A percentile compares a stretch with the other conserved stretches of the same genome.
These are phyloP conservation scores for Ascochyta rabiei DNA, from an alignment of 2,329 filamentous ascomycete species.

Conservation along the genomic window DNA sequence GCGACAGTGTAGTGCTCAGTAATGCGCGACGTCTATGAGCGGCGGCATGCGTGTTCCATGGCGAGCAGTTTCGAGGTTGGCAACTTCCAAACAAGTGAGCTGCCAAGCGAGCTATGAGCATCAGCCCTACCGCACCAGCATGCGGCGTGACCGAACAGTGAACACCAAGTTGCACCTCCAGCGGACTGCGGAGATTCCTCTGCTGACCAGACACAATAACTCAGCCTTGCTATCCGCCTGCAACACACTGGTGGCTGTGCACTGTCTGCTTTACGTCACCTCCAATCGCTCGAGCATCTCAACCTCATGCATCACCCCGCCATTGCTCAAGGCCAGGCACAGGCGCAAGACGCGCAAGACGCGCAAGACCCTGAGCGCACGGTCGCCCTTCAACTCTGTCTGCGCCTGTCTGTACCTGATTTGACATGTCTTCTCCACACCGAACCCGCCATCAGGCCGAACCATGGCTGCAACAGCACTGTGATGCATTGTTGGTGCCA, in stretches of 20 bases:
- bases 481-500: not conserved
- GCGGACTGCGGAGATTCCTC: not conserved
- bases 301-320: conserved; percentile 3
- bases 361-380: conserved; percentile 14
- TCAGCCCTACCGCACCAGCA: conserved; percentile 7
- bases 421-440: not conserved
- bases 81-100: conserved; percentile 10
- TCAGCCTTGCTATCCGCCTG: conserved; percentile 5
- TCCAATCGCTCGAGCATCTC: not conserved
- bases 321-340: conserved; percentile 2
- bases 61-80: conserved; percentile 9
- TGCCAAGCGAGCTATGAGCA: conserved; percentile 6
- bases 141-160: conserved; percentile 1
- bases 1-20: not conserved
- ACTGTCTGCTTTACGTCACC: conserved; percentile 3
- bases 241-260: conserved; percentile 13
- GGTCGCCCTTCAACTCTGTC: not conserved
- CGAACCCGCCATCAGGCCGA: not conserved
- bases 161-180: not conserved
- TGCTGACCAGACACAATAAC: conserved; percentile 5
- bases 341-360: conserved; percentile 3
- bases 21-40: not conserved
- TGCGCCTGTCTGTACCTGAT: not conserved
- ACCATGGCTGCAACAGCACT: not conserved
- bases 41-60: conserved; percentile 6